Conservation (phyloP, 2,329 filamentous ascomycete species). For the Alternaria consortialis region DNA sequence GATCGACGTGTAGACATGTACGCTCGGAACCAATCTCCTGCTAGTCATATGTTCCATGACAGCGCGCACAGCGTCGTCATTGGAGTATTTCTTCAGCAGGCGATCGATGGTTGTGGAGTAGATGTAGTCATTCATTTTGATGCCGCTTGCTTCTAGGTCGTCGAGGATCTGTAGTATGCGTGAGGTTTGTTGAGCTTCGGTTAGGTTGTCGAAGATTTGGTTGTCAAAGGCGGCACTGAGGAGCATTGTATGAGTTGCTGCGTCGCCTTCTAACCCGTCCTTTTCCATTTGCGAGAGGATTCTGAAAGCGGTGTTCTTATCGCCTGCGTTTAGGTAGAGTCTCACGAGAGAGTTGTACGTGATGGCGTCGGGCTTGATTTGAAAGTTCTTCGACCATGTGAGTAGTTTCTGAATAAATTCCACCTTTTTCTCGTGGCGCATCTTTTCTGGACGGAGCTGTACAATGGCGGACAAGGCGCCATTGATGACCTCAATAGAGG, state of each 20-base stretch:
- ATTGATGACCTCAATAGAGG: slow-evolving; percentile 73
- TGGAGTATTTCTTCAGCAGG: slow-evolving; percentile 61
- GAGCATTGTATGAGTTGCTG: slow-evolving; percentile 77
- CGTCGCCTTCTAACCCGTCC: slow-evolving; percentile 66
- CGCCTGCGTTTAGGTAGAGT: slow-evolving; percentile 63
- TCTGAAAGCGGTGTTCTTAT: slow-evolving; percentile 58
- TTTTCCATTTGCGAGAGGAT: slow-evolving; percentile 69
- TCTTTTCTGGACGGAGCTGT: slow-evolving; percentile 34
- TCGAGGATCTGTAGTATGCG: slow-evolving; percentile 65
- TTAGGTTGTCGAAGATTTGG: slow-evolving; percentile 55
- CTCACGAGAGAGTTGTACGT: slow-evolving; percentile 76
- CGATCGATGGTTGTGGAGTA: slow-evolving; percentile 76
- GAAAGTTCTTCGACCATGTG: slow-evolving; percentile 53
- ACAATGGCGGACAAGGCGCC: slow-evolving; percentile 72
- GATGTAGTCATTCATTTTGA: slow-evolving; percentile 68
- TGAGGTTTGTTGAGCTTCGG: slow-evolving; percentile 60
- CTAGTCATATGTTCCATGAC: slow-evolving; percentile 70
- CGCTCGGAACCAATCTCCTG: slow-evolving; percentile 62
- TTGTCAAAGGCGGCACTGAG: slow-evolving; percentile 66
- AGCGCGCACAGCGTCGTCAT: slow-evolving; percentile 62
- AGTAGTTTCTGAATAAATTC: slow-evolving; percentile 52
- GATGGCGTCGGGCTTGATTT: slow-evolving; percentile 57
- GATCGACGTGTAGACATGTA: slow-evolving; percentile 79
- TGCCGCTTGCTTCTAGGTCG: slow-evolving; percentile 63
- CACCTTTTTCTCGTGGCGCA: slow-evolving; percentile 53